A percentile compares a stretch with the other conserved stretches of the same genome.
These are phyloP conservation scores for Lachancea lanzarotensis DNA, from an alignment of 805 yeast genomes.

Conservation along the genomic window DNA sequence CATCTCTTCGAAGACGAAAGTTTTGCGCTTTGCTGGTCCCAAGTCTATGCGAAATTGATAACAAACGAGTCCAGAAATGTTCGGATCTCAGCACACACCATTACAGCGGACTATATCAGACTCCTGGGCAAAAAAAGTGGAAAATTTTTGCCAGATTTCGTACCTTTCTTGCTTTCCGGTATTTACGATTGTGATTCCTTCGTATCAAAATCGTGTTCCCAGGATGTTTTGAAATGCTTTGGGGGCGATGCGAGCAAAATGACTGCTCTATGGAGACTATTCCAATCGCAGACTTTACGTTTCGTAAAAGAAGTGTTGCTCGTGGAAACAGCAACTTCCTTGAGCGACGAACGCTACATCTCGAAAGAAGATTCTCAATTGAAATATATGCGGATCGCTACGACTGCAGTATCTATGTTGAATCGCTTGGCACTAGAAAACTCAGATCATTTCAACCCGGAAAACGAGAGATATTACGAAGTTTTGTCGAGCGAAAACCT, in stretches of 20 bases:
- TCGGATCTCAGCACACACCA: slow-evolving; percentile 54
- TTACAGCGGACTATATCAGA: slow-evolving; percentile 50
- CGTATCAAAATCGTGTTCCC: slow-evolving; percentile 46
- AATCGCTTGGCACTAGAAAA: slow-evolving; percentile 24
- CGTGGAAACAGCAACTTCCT: slow-evolving; percentile 51
- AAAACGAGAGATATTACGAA: slow-evolving; percentile 20
- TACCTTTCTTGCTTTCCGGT: slow-evolving; percentile 72
- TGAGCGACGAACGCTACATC: slow-evolving; percentile 70
- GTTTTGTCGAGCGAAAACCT: slow-evolving; percentile 39
- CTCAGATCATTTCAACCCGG: slow-evolving; percentile 5
- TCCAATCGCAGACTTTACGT: slow-evolving; percentile 49
- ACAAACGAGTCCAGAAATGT: slow-evolving; percentile 64
- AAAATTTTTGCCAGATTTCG: slow-evolving; percentile 61
- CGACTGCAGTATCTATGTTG: slow-evolving; percentile 45
- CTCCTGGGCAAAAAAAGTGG: slow-evolving; percentile 49
- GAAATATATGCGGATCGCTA: slow-evolving; percentile 55
- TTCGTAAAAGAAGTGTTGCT: slow-evolving; percentile 47
- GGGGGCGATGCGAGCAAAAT: slow-evolving; percentile 47
- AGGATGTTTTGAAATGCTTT: slow-evolving; percentile 49
- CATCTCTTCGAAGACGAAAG: slow-evolving; percentile 42
- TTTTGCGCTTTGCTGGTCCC: slow-evolving; percentile 63
- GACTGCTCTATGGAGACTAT: slow-evolving; percentile 53
- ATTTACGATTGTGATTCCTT: slow-evolving; percentile 60
- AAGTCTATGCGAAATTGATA: slow-evolving; percentile 72
- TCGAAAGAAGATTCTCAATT: slow-evolving; percentile 57